A percentile compares a stretch with the other conserved stretches of the same genome.
Conservation (phyloP, 345 rosid genomes). For the Pseudoturritis turrita region DNA sequence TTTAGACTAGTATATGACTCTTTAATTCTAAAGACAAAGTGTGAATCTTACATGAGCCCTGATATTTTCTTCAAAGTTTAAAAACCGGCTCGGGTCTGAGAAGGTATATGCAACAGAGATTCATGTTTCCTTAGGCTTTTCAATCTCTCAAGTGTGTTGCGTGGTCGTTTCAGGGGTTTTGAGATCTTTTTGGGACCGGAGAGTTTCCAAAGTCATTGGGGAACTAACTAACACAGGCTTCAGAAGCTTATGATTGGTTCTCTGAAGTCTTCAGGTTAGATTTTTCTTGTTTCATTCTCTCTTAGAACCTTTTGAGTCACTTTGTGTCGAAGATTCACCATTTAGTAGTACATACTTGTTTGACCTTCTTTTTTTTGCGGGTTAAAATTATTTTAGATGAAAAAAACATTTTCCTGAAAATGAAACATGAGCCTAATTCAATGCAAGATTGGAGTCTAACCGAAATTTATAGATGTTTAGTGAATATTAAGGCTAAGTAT, state of each 20-base stretch:
- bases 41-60: not conserved
- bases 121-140: not conserved
- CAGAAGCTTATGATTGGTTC: slow-evolving; percentile 3
- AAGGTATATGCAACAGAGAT: not conserved
- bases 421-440: not conserved
- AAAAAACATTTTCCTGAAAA: not conserved
- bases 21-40: not conserved
- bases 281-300: not conserved
- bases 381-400: not conserved
- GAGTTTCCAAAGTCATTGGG: not conserved
- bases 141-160: not conserved
- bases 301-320: not conserved
- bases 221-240: not conserved
- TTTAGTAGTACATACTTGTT: not conserved
- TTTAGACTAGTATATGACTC: not conserved
- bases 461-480: not conserved
- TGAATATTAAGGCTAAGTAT: not conserved
- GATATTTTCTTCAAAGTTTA: not conserved
- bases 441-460: not conserved
- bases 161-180: slow-evolving; percentile 7
- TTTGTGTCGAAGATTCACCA: not conserved
- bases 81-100: not conserved
- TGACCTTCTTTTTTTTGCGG: not conserved
- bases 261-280: slow-evolving; percentile 10
- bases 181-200: not conserved